A percentile compares a stretch with the other conserved stretches of the same genome.
Evolutionary conservation across 371 early-diverging fungal genomes (phyloP).

Genomic region (Amoeboradix gromovi): DNA sequence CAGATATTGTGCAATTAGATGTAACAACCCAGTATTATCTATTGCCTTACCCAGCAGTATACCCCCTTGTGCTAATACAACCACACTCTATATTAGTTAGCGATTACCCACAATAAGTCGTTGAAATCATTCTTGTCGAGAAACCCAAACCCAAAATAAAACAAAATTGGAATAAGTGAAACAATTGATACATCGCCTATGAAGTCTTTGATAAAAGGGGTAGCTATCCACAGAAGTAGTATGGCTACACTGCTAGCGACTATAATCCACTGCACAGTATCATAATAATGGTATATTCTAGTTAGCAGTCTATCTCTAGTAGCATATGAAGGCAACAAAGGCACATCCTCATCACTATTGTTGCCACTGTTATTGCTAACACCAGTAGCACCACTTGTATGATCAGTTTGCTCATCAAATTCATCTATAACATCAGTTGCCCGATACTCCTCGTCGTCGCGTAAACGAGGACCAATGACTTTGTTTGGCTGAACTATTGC

Average conservation of each 20-base stretch:
- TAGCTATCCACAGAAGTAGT: neutral
- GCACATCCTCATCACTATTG: neutral
- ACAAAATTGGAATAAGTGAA: conserved; percentile 62
- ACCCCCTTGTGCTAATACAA: conserved; percentile 80
- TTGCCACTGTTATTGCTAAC: neutral
- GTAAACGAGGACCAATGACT: conserved; percentile 20
- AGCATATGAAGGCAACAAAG: neutral
- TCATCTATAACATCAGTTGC: too few species aligned
- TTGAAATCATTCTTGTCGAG: conserved; percentile 81
- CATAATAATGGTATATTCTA: neutral
- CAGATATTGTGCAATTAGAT: conserved; percentile 37
- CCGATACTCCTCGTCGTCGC: neutral
- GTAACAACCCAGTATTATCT: conserved; percentile 48
- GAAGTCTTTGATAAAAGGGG: conserved; percentile 18
- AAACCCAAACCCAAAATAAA: conserved; percentile 62
- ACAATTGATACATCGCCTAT: conserved; percentile 77
- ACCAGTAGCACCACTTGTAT: neutral
- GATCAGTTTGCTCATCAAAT: neutral
- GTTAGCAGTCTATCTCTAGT: neutral
- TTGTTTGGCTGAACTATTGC: conserved; percentile 29
- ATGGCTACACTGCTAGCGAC: neutral
- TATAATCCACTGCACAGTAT: neutral
- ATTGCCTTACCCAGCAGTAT: conserved; percentile 68
- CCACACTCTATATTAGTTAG: conserved; percentile 42
- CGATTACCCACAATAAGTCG: conserved; percentile 12